A percentile compares a stretch with the other conserved stretches of the same genome.
Evolutionary conservation across 2,329 filamentous ascomycete species (phyloP).

Genomic region (Ophiosphaerella herpotricha): DNA sequence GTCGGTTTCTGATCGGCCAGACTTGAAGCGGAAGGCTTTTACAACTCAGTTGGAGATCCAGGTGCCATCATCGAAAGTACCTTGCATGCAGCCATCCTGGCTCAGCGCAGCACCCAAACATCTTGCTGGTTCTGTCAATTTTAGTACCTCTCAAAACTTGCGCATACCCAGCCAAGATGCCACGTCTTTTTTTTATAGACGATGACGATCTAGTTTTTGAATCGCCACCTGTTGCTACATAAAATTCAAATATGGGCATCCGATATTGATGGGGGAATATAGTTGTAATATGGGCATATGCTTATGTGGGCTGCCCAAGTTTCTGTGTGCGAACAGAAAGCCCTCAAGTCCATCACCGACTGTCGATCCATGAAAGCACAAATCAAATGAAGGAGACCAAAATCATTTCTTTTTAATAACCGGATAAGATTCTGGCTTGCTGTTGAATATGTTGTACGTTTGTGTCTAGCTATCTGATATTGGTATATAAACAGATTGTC

Average conservation of each 20-base stretch:
- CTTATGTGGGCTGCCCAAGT: too few species aligned
- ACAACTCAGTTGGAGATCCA: not conserved
- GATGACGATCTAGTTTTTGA: conserved; percentile 24
- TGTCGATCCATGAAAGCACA: too few species aligned
- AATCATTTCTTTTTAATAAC: too few species aligned
- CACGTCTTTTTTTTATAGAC: conserved; percentile 32
- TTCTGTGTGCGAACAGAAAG: too few species aligned
- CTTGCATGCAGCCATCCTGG: not conserved
- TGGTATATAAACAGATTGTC: too few species aligned
- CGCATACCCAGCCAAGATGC: conserved; percentile 34
- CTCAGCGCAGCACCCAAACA: not conserved
- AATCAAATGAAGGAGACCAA: too few species aligned
- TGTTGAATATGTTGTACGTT: too few species aligned
- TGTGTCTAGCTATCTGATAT: too few species aligned
- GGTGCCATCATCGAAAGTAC: conserved; percentile 2
- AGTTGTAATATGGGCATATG: not conserved
- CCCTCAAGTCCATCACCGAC: too few species aligned
- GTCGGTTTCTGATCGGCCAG: conserved; percentile 7
- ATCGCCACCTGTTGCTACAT: conserved; percentile 21
- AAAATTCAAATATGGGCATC: too few species aligned
- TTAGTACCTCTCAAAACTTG: conserved; percentile 18
- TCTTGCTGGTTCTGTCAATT: not conserved
- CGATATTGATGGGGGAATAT: too few species aligned
- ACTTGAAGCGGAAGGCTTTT: conserved; percentile 7
- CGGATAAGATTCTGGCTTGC: too few species aligned